phyloP scores from a whole-genome alignment of 2,329 filamentous ascomycete genomes.

The Dryadomyces sulphureus region DNA sequence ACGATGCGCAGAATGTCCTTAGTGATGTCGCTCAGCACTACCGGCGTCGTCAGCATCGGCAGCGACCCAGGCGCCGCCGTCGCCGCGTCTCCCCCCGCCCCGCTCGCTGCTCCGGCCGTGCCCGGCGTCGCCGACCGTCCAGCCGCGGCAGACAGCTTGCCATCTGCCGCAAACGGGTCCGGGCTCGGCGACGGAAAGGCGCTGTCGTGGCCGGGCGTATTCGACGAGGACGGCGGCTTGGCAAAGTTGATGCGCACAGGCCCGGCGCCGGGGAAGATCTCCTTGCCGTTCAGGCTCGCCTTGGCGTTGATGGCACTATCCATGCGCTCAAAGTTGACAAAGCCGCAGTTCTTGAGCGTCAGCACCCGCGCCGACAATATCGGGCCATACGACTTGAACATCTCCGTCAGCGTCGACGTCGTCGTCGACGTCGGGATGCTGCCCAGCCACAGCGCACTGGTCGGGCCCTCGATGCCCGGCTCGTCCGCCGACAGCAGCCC shows the following conservation, averaged over 20 bases:
- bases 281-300: slow-evolving; percentile 80
- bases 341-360: slow-evolving; percentile 97
- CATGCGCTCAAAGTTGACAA: slow-evolving; percentile 89
- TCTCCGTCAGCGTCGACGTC: slow-evolving; percentile 82
- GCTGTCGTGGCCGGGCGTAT: slow-evolving; percentile 78
- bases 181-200: slow-evolving; percentile 84
- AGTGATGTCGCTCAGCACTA: slow-evolving; percentile 63
- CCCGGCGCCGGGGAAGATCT: slow-evolving; percentile 93
- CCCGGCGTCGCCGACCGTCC: neutral
- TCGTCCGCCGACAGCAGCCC: slow-evolving; percentile 60
- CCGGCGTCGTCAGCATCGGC: slow-evolving; percentile 45
- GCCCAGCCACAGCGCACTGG: slow-evolving; percentile 88
- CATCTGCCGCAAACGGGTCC: slow-evolving; percentile 53
- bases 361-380: slow-evolving; percentile 87
- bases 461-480: slow-evolving; percentile 71
- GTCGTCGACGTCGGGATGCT: slow-evolving; percentile 96
- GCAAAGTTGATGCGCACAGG: slow-evolving; percentile 94
- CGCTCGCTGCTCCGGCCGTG: slow-evolving; percentile 19
- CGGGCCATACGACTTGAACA: slow-evolving; percentile 84
- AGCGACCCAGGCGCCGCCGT: slow-evolving; percentile 19
- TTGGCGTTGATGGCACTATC: slow-evolving; percentile 88
- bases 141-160: slow-evolving; percentile 12
- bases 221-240: slow-evolving; percentile 81
- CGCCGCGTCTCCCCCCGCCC: neutral
- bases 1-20: slow-evolving; percentile 75